Conservation (phyloP, 163 green algal genomes). For the Prototheca stagnorum region DNA sequence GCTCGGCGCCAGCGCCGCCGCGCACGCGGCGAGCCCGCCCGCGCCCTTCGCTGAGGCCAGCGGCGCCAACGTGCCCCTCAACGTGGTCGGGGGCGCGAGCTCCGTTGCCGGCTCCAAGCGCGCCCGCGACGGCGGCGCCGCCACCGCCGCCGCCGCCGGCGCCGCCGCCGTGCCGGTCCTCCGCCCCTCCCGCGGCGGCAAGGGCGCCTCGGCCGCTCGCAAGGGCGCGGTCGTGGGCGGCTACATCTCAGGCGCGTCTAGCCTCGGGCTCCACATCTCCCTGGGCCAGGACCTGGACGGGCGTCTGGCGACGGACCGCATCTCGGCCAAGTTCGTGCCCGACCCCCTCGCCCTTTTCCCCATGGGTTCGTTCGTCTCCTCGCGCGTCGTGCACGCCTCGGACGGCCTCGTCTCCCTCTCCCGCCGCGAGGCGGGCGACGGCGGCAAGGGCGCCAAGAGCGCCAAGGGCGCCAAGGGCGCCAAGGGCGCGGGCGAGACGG, state of each 20-base stretch:
- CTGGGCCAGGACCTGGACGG: constrained; percentile 42
- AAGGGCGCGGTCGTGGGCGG: constrained; percentile 28
- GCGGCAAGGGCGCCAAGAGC: too few relatives aligned
- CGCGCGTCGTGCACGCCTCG: constrained; percentile 27
- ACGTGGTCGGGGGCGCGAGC: too few relatives aligned
- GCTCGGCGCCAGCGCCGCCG: not conserved
- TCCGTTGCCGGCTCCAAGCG: too few relatives aligned
- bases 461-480: too few relatives aligned
- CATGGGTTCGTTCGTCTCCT: constrained; percentile 45
- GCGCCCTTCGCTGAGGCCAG: too few relatives aligned
- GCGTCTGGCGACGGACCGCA: constrained; percentile 25
- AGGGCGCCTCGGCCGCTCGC: too few relatives aligned
- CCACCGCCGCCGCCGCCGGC: too few relatives aligned
- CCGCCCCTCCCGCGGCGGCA: too few relatives aligned
- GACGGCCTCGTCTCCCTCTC: constrained; percentile 23
- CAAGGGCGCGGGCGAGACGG: too few relatives aligned
- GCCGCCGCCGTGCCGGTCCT: too few relatives aligned
- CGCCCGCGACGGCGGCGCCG: too few relatives aligned
- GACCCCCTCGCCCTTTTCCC: constrained; percentile 57
- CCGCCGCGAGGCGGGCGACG: not conserved
- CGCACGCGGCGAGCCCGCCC: not conserved
- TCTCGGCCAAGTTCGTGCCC: not conserved
- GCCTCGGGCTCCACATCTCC: constrained; percentile 42
- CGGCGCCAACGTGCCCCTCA: too few relatives aligned
- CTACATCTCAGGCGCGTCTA: constrained; percentile 41